phyloP scores from a whole-genome alignment of 1,284 basidiomycete genomes.

The Ganoderma lucidum region DNA sequence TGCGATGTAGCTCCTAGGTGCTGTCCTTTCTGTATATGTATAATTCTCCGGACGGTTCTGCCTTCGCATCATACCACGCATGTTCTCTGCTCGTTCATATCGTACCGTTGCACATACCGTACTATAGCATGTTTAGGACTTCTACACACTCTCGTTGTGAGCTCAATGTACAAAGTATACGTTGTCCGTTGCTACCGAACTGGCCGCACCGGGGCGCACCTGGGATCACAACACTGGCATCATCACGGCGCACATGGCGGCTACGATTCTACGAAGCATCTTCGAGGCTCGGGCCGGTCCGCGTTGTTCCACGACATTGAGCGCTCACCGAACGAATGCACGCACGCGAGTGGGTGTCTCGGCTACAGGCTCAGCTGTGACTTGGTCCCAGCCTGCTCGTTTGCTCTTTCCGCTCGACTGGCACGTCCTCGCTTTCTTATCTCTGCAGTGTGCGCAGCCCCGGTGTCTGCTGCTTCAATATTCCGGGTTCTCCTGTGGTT shows the following conservation, averaged over 20 bases:
- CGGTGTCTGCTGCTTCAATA: neutral
- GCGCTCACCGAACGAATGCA: neutral
- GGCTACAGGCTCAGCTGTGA: neutral
- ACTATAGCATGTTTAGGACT: neutral
- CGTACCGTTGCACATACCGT: neutral
- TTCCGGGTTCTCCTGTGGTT: neutral
- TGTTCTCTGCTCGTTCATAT: neutral
- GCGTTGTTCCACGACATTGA: neutral
- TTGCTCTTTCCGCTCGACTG: neutral
- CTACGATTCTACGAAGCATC: neutral
- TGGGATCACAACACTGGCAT: neutral
- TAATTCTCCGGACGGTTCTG: neutral
- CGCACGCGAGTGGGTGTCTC: neutral
- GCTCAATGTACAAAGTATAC: neutral
- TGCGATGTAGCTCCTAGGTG: neutral
- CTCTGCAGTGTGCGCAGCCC: neutral
- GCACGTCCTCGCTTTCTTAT: neutral
- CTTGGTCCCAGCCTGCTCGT: neutral
- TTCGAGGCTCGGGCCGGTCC: neutral
- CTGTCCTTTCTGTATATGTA: neutral
- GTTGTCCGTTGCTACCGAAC: too few species aligned
- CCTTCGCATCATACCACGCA: neutral
- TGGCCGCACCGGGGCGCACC: neutral
- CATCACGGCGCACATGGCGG: too few species aligned
- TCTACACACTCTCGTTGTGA: neutral